phyloP scores from a whole-genome alignment of 2,329 filamentous ascomycete genomes.

The Colletotrichum tanaceti region DNA sequence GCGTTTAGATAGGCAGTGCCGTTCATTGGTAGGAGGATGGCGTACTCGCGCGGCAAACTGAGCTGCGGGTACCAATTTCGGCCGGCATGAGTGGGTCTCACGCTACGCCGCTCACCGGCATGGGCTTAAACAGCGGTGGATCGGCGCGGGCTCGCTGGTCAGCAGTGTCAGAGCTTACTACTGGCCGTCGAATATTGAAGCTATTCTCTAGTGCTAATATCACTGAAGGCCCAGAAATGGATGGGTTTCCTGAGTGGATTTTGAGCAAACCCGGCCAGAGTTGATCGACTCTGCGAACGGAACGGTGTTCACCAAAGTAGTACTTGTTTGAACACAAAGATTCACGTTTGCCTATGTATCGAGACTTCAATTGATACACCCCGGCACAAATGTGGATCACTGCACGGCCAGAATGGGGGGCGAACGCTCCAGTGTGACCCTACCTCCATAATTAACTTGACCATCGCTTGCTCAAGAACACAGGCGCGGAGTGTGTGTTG shows the following conservation, averaged over 20 bases:
- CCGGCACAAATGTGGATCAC: background rate
- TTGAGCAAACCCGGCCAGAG: background rate
- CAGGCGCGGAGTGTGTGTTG: background rate
- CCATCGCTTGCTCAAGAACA: background rate
- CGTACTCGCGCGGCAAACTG: background rate
- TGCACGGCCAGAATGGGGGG: background rate
- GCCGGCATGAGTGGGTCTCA: background rate
- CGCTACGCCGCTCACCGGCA: background rate
- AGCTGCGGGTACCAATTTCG: background rate
- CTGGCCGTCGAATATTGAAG: background rate
- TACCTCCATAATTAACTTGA: background rate
- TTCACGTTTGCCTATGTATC: background rate
- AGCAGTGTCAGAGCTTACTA: background rate
- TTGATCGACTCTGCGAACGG: background rate
- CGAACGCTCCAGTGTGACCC: background rate
- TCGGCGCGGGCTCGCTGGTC: background rate
- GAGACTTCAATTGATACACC: background rate
- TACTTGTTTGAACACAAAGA: background rate
- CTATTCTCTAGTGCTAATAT: background rate
- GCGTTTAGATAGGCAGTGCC: background rate
- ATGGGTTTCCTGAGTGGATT: background rate
- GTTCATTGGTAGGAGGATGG: background rate
- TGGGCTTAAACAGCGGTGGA: background rate
- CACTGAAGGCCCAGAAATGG: background rate
- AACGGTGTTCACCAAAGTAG: background rate